Evolutionary conservation across 2,329 filamentous ascomycete species (phyloP).

Genomic region (Penicillium sp.): DNA sequence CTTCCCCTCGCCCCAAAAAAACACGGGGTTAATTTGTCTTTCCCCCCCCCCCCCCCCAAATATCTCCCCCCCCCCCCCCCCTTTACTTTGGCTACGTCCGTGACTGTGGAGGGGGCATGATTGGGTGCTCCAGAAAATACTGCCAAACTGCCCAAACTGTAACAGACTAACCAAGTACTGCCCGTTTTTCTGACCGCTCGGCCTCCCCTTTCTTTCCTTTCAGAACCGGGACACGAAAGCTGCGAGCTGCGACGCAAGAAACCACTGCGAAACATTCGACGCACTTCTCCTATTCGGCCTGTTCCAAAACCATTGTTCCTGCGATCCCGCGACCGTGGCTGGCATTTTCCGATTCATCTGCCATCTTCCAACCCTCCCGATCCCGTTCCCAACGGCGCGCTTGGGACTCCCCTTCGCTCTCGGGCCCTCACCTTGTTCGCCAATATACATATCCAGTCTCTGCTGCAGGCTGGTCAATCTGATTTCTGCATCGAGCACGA

Average conservation of each 20-base stretch:
- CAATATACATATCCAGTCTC: constrained; percentile 14
- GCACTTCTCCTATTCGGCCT: constrained; percentile 1
- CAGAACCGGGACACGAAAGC: background rate
- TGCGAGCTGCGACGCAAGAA: constrained; percentile 4
- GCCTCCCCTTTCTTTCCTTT: constrained; percentile 28
- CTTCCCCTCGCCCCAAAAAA: too few species aligned
- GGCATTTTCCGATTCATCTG: background rate
- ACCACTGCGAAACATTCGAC: constrained; percentile 6
- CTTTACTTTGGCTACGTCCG: constrained; percentile 7
- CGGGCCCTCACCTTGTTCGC: constrained; percentile 16
- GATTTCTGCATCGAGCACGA: background rate
- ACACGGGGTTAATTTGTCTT: too few species aligned
- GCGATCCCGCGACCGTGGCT: background rate
- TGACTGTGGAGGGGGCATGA: constrained; percentile 11
- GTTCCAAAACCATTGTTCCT: background rate
- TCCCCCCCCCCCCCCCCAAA: too few species aligned
- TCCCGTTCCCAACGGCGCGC: constrained; percentile 15
- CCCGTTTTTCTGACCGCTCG: constrained; percentile 25
- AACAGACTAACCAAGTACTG: constrained; percentile 9
- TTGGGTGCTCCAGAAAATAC: constrained; percentile 14
- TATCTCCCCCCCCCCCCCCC: too few species aligned
- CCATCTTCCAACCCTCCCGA: background rate
- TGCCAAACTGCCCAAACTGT: background rate
- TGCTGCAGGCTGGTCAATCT: constrained; percentile 1
- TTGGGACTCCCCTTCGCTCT: constrained; percentile 16